Conservation (phyloP, 1,284 basidiomycete species). For the Inonotus hispidus region DNA sequence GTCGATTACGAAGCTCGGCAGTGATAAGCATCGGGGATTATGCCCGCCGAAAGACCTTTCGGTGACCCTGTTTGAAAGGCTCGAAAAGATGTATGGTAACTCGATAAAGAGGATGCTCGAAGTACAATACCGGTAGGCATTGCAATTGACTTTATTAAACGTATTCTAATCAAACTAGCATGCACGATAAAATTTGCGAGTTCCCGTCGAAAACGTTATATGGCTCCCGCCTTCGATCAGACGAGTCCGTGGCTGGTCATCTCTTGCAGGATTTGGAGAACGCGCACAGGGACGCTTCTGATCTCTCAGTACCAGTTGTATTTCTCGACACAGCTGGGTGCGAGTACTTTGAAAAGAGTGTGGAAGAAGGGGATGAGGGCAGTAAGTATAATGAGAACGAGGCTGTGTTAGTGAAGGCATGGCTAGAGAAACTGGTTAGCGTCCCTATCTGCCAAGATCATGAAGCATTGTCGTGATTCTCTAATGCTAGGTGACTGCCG, state of each 20-base stretch:
- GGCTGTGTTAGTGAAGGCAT: constrained; percentile 74
- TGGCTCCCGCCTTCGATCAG: constrained; percentile 63
- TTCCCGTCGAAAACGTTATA: constrained; percentile 89
- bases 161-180: constrained; percentile 40
- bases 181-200: constrained; percentile 81
- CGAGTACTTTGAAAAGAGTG: constrained; percentile 80
- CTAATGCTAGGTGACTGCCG: constrained; percentile 51
- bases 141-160: neutral
- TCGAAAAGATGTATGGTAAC: constrained; percentile 83
- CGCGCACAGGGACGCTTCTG: constrained; percentile 36
- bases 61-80: constrained; percentile 86
- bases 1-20: neutral
- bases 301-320: constrained; percentile 71
- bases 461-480: neutral
- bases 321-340: constrained; percentile 95
- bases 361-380: constrained; percentile 64
- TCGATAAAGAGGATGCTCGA: constrained; percentile 83
- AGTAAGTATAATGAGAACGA: constrained; percentile 94
- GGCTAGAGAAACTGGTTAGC: constrained; percentile 76
- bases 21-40: constrained; percentile 4
- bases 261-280: constrained; percentile 69
- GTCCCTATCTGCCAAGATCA: neutral
- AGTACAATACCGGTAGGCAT: constrained; percentile 74
- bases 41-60: constrained; percentile 74
- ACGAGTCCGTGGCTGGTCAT: constrained; percentile 65